Percentiles rank a stretch among this genome's conserved stretches.
These are phyloP conservation scores for Pseudonitzschia pungens DNA, from an alignment of 108 stramenopile genomes.

Conservation along the genomic window DNA sequence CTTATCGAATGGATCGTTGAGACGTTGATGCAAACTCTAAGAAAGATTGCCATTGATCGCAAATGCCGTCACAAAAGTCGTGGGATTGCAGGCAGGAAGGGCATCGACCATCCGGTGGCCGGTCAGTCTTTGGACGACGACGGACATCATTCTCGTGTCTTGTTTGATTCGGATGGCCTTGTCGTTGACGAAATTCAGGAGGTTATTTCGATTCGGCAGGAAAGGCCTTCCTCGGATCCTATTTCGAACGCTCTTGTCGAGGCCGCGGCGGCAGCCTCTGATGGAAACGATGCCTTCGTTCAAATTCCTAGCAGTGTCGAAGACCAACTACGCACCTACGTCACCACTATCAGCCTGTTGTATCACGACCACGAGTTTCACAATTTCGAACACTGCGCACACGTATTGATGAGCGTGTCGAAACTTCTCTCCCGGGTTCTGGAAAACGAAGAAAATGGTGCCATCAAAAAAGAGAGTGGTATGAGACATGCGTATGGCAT, in stretches of 20 bases:
- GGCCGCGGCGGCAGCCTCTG: background rate
- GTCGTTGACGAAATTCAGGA: slow-evolving; percentile 2
- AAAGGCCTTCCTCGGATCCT: background rate
- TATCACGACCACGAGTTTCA: slow-evolving; percentile 57
- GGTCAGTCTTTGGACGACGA: background rate
- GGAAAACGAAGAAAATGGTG: background rate
- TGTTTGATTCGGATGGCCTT: background rate
- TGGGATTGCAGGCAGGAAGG: background rate
- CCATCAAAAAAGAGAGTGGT: background rate
- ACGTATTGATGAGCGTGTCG: slow-evolving; percentile 43
- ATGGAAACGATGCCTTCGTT: background rate
- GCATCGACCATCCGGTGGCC: background rate
- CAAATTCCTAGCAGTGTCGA: slow-evolving; percentile 28
- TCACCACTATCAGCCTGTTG: slow-evolving; percentile 20
- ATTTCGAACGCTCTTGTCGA: background rate
- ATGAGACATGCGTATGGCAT: slow-evolving; percentile 23
- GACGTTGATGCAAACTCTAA: slow-evolving; percentile 2
- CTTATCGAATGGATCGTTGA: slow-evolving; percentile 21
- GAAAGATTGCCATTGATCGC: slow-evolving; percentile 9
- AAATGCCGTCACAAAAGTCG: background rate
- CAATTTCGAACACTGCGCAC: slow-evolving; percentile 61
- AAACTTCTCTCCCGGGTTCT: slow-evolving; percentile 29
- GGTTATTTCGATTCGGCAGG: slow-evolving; percentile 1
- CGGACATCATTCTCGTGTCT: background rate
- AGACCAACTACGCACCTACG: slow-evolving; percentile 30